Evolutionary conservation across 2,329 filamentous ascomycete species (phyloP).

Genomic region (Thielaviopsis punctulata): DNA sequence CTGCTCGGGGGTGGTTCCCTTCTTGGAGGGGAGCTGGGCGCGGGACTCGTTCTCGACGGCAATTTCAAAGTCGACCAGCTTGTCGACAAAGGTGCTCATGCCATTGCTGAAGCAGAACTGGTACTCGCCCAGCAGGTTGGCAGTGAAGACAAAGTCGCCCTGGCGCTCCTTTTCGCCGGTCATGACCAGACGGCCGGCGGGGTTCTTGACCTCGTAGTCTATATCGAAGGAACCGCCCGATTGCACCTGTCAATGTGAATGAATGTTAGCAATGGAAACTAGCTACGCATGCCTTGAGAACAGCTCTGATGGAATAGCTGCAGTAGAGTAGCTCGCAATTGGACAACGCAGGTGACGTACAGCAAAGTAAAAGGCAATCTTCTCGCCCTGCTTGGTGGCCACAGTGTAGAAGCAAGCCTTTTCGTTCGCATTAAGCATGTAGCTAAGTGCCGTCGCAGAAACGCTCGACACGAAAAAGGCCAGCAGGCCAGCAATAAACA

Average conservation of each 20-base stretch:
- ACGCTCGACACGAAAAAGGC: constrained; percentile 54
- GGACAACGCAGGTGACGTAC: constrained; percentile 34
- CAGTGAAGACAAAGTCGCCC: constrained; percentile 95
- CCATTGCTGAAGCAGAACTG: constrained; percentile 97
- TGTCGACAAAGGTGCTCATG: constrained; percentile 95
- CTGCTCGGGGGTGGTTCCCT: constrained; percentile 76
- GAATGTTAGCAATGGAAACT: neutral
- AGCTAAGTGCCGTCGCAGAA: constrained; percentile 81
- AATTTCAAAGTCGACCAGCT: constrained; percentile 96
- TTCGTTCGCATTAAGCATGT: constrained; percentile 78
- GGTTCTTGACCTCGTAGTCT: constrained; percentile 77
- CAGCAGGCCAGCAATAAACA: constrained; percentile 48
- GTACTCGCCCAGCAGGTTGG: constrained; percentile 75
- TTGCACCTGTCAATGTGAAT: constrained; percentile 53
- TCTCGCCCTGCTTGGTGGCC: constrained; percentile 61
- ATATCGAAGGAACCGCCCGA: constrained; percentile 95
- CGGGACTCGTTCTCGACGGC: constrained; percentile 80
- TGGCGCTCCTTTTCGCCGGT: constrained; percentile 82
- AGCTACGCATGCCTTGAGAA: too few relatives aligned
- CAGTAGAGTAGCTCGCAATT: neutral
- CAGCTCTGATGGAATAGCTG: neutral
- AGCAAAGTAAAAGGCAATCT: constrained; percentile 97
- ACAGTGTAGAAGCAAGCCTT: constrained; percentile 87
- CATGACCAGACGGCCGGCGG: constrained; percentile 63
- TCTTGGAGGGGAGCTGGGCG: constrained; percentile 70